Base-by-base conservation (phyloP, 1,284 basidiomycete species). In the Pterulicium gracile region DNA sequence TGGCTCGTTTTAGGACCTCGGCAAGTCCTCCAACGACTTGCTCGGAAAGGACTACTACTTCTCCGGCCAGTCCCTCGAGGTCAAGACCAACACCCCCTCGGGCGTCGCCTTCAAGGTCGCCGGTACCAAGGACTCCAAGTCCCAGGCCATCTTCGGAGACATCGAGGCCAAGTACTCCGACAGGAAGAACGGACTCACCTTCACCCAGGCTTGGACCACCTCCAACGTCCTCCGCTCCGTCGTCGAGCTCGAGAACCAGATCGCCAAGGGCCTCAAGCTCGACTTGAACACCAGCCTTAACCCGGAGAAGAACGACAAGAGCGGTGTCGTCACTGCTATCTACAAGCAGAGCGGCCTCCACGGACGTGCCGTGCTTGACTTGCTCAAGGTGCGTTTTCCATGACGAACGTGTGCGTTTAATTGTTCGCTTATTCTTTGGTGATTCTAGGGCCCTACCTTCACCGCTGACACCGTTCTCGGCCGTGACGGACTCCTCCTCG, bases 291-390 rank as follows among this genome's bases (percentile, higher is more conserved):
- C 91, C 55, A 79, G 84, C 48, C 78, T 98, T 56, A 74, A 85
- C 58, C 94, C 96, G 48, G 82, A 88, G 58, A 91, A 88, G 64
- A 80, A 79, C 57, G 70, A 75, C 61, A 95, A 93, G 78, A 78
- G 80, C 46, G 90, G 91, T 50, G 71, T 92, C 54, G 59, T 88
- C 56, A 88, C 82, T 60, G 77, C 87, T 57, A 78, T 81, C 67
- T 98, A 95, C 85, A 97, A 97, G 79, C 93, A 96, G 70, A 91
- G 92, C 52, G 89, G 91, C 53, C 70, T 98, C 60, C 94, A 98
- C 81, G 85, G 87, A 59, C 88, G 94, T 56, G 89, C 89, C 55
- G 74, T 78, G 64, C 78, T 97, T 53, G 95, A 98, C 66, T 69
- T 97, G 58, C 92, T 97, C 88, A 97, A 92, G 85, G 90, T 89